Evolutionary conservation across 2,329 filamentous ascomycete species (phyloP), one percentile per base, ranked within the genome.

Genomic region (Alternaria sp.): DNA sequence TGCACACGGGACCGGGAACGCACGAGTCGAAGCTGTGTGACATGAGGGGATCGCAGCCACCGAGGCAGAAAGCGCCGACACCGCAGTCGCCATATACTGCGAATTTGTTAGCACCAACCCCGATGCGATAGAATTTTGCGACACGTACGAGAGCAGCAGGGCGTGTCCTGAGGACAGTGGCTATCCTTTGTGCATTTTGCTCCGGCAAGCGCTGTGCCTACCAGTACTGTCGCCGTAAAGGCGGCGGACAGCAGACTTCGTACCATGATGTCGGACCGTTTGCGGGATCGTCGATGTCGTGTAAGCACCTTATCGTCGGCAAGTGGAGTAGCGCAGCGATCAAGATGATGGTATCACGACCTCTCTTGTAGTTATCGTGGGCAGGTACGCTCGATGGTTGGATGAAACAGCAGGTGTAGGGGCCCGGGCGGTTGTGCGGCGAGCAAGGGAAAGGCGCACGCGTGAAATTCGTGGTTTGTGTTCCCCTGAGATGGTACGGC

Each of bases 51-150:
- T 98, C 95, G 84, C 96, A 99, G 67, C 96, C 96, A 74, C 96
- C 96, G 20, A 99, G 88, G 77, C 96, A 99, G 87, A 92, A 98
- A 60, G 94, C 96, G 75, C 96, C 96, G 60, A 94, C 89, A 83
- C 95, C 96, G 76, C 96, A 98, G 81, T 95, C 86, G 73, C 93
- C 93, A 81, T 97, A 98, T 82, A 96, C 93, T 97, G 71, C 30
- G 55, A 57, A 10, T 28, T 18, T 60, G 66, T 78, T 71, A 77
- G 75, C 69, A 67, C 43, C 23, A 60, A 45, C 55, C 54, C 41
- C 14, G 14, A 10, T 12, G 9, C 41, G 44, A 15, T 9, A 5
- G n/a, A 41, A n/a, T 20, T 20, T 18, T 26, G 28, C 26, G 30
- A 10, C 23, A 77, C 80, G 64, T 72, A 82, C 80, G 71, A 54